phyloP scores from a whole-genome alignment of 1,284 basidiomycete species.

The Boletellus deceptivus region DNA sequence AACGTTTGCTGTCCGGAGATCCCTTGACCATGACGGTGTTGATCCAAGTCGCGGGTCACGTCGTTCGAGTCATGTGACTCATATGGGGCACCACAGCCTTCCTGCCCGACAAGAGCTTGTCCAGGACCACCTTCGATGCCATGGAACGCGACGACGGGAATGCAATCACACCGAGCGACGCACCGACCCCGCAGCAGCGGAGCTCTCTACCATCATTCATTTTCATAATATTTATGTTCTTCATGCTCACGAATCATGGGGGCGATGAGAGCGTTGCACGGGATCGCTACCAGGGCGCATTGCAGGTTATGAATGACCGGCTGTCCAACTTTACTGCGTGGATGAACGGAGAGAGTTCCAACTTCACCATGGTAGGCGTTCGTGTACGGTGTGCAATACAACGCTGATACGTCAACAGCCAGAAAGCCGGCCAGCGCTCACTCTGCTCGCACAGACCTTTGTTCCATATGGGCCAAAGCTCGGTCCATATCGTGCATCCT shows the following conservation, averaged over 20 bases:
- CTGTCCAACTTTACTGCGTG: conserved; percentile 70
- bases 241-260: conserved; percentile 70
- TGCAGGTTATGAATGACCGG: conserved; percentile 56
- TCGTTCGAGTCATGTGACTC: conserved; percentile 19
- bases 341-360: conserved; percentile 64
- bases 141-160: conserved; percentile 33
- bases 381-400: background rate
- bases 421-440: conserved; percentile 42
- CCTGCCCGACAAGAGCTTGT: background rate
- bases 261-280: conserved; percentile 61
- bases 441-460: conserved; percentile 51
- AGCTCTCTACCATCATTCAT: conserved; percentile 62
- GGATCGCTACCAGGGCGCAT: conserved; percentile 61
- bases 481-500: conserved; percentile 51
- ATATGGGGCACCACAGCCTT: background rate
- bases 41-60: background rate
- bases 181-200: conserved; percentile 21
- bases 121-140: conserved; percentile 7
- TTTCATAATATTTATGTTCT: conserved; percentile 69
- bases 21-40: conserved; percentile 39
- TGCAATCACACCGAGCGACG: conserved; percentile 9
- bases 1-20: conserved; percentile 58
- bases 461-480: conserved; percentile 45
- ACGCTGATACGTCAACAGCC: conserved; percentile 44
- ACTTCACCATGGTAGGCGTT: conserved; percentile 65